Evolutionary conservation across 306 rosid species (phyloP), one percentile per base, ranked within the genome.

Genomic region (Luffa acutangula): DNA sequence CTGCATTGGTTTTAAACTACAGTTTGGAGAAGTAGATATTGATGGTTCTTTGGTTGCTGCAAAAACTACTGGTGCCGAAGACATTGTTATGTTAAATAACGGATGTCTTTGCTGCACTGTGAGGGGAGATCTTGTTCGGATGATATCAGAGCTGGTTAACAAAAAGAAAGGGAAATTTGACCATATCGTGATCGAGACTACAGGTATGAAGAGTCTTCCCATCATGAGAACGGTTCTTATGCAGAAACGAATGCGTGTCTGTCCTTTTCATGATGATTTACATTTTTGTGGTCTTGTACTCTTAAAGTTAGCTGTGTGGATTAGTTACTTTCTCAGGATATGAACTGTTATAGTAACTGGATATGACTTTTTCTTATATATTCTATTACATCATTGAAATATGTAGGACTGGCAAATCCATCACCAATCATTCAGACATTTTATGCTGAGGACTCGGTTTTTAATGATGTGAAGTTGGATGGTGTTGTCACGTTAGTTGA

Each of bases 101-200:
- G 97, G 99, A 14, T 93, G 97, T 71, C 99, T 93, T 81, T 95
- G 99, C 89, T 95, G 99, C 88, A 95, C 99, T 37, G 97, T 95
- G 71, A 87, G 99, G 84, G 98, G 97, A 76, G 98, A 94, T 79
- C 97, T 94, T 41, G 98, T 92, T 52, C 80, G 97, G 84, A 95
- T 95, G 99, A 93, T 95, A 77, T 10, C 89, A 0, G 97, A 95
- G 39, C 79, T 95, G 79, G 99, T 91, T 25, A 81, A 85, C 51
- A 86, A 78, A 79, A 95, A 91, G 92, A 94, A 91, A 85, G 98
- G 95, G 60, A 92, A 71, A 81, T 94, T 94, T 63, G 97, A 94
- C 60, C 98, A 94, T 78, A 92, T 94, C 79, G 95, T 94, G 46
- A 94, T 94, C 9, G 98, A 94, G 86, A 94, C 98, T 83, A 92